These are phyloP conservation scores for Podospora pseudopauciseta DNA, from an alignment of 495 filamentous ascomycete genomes.

Conservation along the genomic window DNA sequence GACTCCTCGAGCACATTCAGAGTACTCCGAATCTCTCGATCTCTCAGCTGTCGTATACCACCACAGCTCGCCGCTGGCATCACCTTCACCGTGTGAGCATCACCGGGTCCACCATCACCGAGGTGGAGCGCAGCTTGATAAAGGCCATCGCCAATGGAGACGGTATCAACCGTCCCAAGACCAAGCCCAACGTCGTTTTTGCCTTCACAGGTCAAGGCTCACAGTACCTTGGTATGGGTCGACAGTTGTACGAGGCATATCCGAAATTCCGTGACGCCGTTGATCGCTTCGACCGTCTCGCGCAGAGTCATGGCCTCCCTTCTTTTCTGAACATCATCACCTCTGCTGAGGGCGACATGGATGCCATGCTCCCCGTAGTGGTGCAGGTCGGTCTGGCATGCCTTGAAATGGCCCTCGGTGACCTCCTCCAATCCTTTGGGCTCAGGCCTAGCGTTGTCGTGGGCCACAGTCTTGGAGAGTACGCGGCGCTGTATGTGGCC, in stretches of 20 bases:
- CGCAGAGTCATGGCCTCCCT: conserved; percentile 62
- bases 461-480: conserved; percentile 82
- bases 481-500: conserved; percentile 73
- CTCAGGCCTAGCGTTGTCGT: conserved; percentile 69
- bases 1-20: conserved; percentile 45
- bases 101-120: conserved; percentile 59
- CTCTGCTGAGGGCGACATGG: conserved; percentile 50
- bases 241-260: conserved; percentile 58
- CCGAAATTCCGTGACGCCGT: conserved; percentile 62
- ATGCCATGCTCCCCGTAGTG: conserved; percentile 61
- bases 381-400: conserved; percentile 70
- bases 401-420: conserved; percentile 76
- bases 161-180: conserved; percentile 47
- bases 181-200: conserved; percentile 56
- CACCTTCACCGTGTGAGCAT: conserved; percentile 71
- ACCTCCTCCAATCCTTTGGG: conserved; percentile 71
- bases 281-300: conserved; percentile 61
- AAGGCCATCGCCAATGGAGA: conserved; percentile 17
- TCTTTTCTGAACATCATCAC: conserved; percentile 61
- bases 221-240: conserved; percentile 60
- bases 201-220: conserved; percentile 67
- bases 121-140: conserved; percentile 60
- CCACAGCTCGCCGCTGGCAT: conserved; percentile 34
- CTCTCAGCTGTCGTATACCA: conserved; percentile 15
- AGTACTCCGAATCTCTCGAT: conserved; percentile 46